phyloP scores from a whole-genome alignment of 1,284 basidiomycete species.

The Ceratobasidium sp. region DNA sequence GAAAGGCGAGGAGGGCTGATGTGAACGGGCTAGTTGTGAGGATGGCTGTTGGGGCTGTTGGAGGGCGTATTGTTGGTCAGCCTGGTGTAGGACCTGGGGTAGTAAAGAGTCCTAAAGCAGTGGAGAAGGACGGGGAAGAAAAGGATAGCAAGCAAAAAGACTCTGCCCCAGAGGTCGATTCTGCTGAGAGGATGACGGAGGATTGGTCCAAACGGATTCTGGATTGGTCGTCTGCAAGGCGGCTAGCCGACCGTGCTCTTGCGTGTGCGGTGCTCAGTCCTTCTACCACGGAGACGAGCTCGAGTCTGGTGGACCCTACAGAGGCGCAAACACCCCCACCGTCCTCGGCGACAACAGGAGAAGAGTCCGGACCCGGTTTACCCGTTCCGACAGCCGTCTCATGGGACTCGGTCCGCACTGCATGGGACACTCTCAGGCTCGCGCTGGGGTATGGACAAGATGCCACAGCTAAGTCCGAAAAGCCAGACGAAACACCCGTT shows the following conservation, averaged over 20 bases:
- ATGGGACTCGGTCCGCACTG: slow-evolving; percentile 20
- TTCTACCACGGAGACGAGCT: too few species aligned
- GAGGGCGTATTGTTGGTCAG: slow-evolving; percentile 70
- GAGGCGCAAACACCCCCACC: not conserved
- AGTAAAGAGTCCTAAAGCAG: slow-evolving; percentile 56
- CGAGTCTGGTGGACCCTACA: too few species aligned
- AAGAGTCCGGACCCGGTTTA: not conserved
- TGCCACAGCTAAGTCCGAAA: not conserved
- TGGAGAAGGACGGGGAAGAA: slow-evolving; percentile 61
- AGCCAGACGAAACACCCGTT: slow-evolving; percentile 14
- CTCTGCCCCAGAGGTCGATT: not conserved
- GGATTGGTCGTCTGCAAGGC: slow-evolving; percentile 33
- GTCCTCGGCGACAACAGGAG: not conserved
- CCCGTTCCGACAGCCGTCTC: slow-evolving; percentile 25
- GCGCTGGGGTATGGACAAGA: slow-evolving; percentile 14
- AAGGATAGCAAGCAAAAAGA: slow-evolving; percentile 50
- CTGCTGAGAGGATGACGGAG: slow-evolving; percentile 28
- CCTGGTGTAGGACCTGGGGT: slow-evolving; percentile 49
- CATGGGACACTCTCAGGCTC: slow-evolving; percentile 31
- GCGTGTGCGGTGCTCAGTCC: slow-evolving; percentile 12
- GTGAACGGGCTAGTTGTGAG: slow-evolving; percentile 84
- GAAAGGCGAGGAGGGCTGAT: slow-evolving; percentile 74
- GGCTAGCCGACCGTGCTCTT: slow-evolving; percentile 38
- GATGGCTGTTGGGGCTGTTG: slow-evolving; percentile 81
- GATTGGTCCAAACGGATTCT: slow-evolving; percentile 28